Evolutionary conservation across 495 filamentous ascomycete species (phyloP), one percentile per base, ranked within the genome.

Genomic region (Cercophora sp.): DNA sequence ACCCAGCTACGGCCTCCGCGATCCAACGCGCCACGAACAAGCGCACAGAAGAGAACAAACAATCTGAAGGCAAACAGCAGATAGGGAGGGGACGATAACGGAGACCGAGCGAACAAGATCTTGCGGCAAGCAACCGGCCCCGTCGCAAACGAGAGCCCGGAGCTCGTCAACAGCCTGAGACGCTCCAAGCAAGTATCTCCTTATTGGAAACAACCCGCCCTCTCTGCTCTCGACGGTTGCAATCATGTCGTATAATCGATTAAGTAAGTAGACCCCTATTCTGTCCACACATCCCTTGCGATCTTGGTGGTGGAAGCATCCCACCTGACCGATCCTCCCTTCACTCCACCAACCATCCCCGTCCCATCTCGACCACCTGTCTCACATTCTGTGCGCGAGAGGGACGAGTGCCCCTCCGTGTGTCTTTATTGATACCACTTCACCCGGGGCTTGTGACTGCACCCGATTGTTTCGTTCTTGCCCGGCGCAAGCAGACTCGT

Each of bases 181-280:
- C 41, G 41, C 41, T 10, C 41, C 25, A 23, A 25, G 18, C n/a
- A 6, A 15, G n/a, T 13, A 8, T 20, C 19, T 23, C 19, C 45
- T 22, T 22, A 34, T n/a, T 23, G 31, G 27, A 49, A 35, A 49
- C 47, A 8, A 44, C 41, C 41, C 31, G 8, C 25, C 22, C 20
- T 22, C 32, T 47, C 44, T 18, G 25, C 25, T 9, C 23, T 23
- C 47, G 47, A 37, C 39, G 23, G 11, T 41, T 18, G 48, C 56
- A 63, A 72, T 65, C 71, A 80, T 80, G 77, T 79, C 84, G 65
- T 88, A 88, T 72, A 86, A 87, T 77, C 82, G 83, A 49, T 69
- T 87, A 77, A 81, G 85, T 83, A 72, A 73, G 84, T 83, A 53
- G 58, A 52, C 58, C 54, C 51, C 54, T 54, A 39, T 55, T 52